Evolutionary conservation across 352 stramenopile species (phyloP).

Genomic region (Phytophthora macrochlamydospora): DNA sequence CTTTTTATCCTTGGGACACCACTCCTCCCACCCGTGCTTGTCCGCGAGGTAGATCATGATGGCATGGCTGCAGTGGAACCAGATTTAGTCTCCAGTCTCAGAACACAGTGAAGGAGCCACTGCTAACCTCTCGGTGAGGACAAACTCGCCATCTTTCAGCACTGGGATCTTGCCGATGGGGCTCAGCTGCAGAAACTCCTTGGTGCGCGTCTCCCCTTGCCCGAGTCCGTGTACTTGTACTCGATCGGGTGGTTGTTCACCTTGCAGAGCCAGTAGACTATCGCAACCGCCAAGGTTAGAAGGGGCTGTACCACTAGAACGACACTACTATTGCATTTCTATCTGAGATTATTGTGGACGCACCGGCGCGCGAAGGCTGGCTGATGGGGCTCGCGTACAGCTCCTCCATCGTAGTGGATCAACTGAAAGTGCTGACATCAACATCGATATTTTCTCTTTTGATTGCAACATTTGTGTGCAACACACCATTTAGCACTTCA

Average conservation of each 20-base stretch:
- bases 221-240: constrained; percentile 59
- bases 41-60: constrained; percentile 79
- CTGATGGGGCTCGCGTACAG: constrained; percentile 66
- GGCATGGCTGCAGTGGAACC: constrained; percentile 44
- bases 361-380: constrained; percentile 67
- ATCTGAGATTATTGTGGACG: not conserved
- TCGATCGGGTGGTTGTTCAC: constrained; percentile 64
- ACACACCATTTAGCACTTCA: not conserved
- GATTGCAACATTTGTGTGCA: not conserved
- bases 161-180: constrained; percentile 75
- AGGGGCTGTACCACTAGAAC: not conserved
- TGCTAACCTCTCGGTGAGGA: constrained; percentile 63
- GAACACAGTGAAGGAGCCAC: not conserved
- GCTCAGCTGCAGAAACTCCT: constrained; percentile 59
- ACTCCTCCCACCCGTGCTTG: constrained; percentile 69
- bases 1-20: constrained; percentile 65
- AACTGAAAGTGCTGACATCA: not conserved
- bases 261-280: constrained; percentile 78
- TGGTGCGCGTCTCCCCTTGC: constrained; percentile 59
- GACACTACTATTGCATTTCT: not conserved
- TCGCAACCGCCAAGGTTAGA: not conserved
- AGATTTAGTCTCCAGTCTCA: not conserved
- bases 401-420: constrained; percentile 33
- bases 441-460: not conserved
- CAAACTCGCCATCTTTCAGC: constrained; percentile 69